phyloP scores from a whole-genome alignment of 2,329 filamentous ascomycete genomes.

The Monosporascus sp. region DNA sequence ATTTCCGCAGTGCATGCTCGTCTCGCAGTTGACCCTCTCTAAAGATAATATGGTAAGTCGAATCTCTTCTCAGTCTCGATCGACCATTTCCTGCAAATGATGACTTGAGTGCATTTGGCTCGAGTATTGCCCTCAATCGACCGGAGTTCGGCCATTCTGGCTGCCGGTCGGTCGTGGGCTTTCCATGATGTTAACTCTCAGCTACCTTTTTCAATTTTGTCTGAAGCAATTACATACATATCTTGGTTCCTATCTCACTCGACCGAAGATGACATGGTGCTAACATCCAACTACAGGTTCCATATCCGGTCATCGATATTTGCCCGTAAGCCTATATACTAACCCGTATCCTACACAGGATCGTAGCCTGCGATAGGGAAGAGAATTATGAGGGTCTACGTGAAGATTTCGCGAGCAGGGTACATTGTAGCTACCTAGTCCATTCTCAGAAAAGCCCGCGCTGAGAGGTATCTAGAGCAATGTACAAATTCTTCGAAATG shows the following conservation, averaged over 20 bases:
- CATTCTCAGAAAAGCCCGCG: slow-evolving; percentile 29
- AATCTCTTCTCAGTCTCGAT: slow-evolving; percentile 4
- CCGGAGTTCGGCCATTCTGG: slow-evolving; percentile 70
- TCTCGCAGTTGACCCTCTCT: slow-evolving; percentile 15
- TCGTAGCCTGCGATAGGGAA: slow-evolving; percentile 90
- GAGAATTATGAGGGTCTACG: slow-evolving; percentile 78
- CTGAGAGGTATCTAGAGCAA: slow-evolving; percentile 64
- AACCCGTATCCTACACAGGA: slow-evolving; percentile 46
- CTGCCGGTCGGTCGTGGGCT: slow-evolving; percentile 52
- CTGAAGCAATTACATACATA: slow-evolving; percentile 53
- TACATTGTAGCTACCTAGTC: slow-evolving; percentile 43
- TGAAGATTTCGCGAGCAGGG: slow-evolving; percentile 78
- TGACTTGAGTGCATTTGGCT: slow-evolving; percentile 99
- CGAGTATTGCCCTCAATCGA: slow-evolving; percentile 74
- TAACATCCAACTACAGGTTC: slow-evolving; percentile 14
- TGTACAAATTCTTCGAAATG: slow-evolving; percentile 87
- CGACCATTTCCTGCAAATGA: slow-evolving; percentile 55
- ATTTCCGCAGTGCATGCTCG: slow-evolving; percentile 22
- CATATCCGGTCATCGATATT: neutral
- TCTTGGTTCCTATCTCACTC: slow-evolving; percentile 11
- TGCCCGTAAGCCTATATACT: slow-evolving; percentile 7
- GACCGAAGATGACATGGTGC: slow-evolving; percentile 15
- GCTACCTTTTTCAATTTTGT: slow-evolving; percentile 88
- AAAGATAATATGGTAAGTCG: slow-evolving; percentile 32
- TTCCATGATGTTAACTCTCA: slow-evolving; percentile 99